Percentiles rank a stretch among this genome's conserved stretches.
Conservation (phyloP, 345 rosid genomes). For the Crucihimalaya himalaica region DNA sequence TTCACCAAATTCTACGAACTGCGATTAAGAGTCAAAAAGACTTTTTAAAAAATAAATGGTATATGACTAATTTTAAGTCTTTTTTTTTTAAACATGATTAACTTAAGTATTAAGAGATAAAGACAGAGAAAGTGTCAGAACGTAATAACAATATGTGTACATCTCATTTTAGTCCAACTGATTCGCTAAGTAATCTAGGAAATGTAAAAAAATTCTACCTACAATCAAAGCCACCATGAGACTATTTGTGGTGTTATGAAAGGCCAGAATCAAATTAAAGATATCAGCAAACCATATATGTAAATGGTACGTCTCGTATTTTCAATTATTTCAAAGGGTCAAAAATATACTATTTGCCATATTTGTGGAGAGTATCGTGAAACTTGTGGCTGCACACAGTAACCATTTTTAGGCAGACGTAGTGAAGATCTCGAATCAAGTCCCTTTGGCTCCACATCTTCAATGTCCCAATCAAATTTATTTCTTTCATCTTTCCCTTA, state of each 20-base stretch:
- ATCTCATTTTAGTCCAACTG: neutral
- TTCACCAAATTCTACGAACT: neutral
- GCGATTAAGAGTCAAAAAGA: neutral
- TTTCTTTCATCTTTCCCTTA: conserved; percentile 7
- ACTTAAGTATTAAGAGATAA: neutral
- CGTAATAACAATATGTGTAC: neutral
- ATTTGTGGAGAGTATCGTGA: conserved; percentile 18
- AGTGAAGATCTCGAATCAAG: conserved; percentile 35
- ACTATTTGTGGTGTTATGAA: neutral
- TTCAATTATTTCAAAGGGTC: conserved; percentile 26
- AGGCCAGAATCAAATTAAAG: neutral
- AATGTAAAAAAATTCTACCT: neutral
- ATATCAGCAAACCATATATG: neutral
- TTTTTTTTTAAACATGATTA: no score
- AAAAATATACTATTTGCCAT: conserved; percentile 19
- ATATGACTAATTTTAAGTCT: neutral
- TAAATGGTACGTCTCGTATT: conserved; percentile 17
- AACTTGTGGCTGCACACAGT: conserved; percentile 25
- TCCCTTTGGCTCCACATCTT: conserved; percentile 40
- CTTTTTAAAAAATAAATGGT: neutral
- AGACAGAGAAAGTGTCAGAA: no score
- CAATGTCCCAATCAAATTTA: conserved; percentile 31
- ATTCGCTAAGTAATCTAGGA: neutral
- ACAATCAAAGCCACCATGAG: neutral
- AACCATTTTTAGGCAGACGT: conserved; percentile 38